Conservation (phyloP, 306 rosid species). For the Quillaja saponaria region DNA sequence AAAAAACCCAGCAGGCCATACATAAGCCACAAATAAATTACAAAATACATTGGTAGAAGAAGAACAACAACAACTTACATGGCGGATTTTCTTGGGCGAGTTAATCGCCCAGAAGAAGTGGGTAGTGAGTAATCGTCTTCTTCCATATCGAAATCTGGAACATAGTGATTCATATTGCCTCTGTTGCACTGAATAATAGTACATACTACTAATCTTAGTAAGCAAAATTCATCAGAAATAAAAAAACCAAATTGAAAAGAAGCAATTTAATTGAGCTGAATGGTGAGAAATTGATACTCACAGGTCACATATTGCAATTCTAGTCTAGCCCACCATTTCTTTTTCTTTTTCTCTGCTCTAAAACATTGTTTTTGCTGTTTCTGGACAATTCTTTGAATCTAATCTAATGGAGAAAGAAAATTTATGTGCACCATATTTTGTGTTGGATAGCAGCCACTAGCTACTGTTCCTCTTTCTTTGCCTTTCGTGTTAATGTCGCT, state of each 20-base stretch:
- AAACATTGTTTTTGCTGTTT: neutral
- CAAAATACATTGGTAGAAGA: neutral
- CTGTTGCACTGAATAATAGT: neutral
- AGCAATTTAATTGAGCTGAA: neutral
- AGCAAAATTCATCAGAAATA: neutral
- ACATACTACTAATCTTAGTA: neutral
- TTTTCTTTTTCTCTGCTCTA: neutral
- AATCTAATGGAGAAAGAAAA: neutral
- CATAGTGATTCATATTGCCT: conserved; percentile 56
- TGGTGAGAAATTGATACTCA: conserved; percentile 10
- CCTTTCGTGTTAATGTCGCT: conserved; percentile 10
- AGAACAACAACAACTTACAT: conserved; percentile 32
- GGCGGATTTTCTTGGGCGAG: conserved; percentile 46
- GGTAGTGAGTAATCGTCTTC: conserved; percentile 44
- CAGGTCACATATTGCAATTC: neutral
- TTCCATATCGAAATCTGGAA: conserved; percentile 63
- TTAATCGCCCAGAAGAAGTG: conserved; percentile 25
- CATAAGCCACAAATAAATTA: neutral
- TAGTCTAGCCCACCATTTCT: neutral
- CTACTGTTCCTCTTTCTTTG: conserved; percentile 11
- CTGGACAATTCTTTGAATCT: neutral
- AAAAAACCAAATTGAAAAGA: neutral
- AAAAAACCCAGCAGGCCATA: neutral
- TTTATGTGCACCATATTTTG: neutral
- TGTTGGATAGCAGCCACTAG: conserved; percentile 12